phyloP scores from a whole-genome alignment of 2,329 filamentous ascomycete species.

The Alternaria brassicae region DNA sequence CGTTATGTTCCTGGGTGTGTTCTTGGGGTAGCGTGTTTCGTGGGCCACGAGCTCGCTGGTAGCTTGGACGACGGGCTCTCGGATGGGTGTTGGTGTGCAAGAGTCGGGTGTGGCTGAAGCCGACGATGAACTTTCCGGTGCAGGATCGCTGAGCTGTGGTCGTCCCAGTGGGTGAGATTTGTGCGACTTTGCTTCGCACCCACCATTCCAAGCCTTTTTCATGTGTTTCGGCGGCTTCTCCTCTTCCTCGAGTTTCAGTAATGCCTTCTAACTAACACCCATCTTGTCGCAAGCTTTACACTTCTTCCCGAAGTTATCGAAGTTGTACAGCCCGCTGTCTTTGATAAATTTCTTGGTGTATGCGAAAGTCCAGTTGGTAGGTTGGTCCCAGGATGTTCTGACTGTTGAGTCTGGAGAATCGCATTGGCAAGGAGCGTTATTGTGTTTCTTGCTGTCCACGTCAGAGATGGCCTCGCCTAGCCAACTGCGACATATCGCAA shows the following conservation, averaged over 20 bases:
- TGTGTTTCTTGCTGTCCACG: neutral
- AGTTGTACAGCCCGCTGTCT: neutral
- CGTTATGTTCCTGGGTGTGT: neutral
- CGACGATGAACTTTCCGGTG: neutral
- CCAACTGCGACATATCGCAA: neutral
- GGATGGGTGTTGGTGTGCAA: neutral
- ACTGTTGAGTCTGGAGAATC: neutral
- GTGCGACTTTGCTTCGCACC: neutral
- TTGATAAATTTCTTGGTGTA: neutral
- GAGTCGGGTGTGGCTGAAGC: neutral
- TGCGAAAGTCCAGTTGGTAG: constrained; percentile 2
- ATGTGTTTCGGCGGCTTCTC: neutral
- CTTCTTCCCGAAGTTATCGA: neutral
- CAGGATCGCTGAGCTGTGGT: neutral
- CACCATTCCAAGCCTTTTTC: neutral
- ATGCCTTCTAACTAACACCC: neutral
- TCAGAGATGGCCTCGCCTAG: neutral
- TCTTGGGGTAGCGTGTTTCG: neutral
- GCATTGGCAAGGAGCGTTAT: neutral
- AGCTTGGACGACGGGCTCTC: neutral
- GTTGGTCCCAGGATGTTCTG: neutral
- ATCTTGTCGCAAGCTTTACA: neutral
- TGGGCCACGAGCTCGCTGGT: neutral
- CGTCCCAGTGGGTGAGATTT: neutral
- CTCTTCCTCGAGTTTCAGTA: neutral